Evolutionary conservation across 768 basidiomycete genomes (phyloP), one percentile per base, ranked within the genome.

Genomic region (Tricholoma sp.): DNA sequence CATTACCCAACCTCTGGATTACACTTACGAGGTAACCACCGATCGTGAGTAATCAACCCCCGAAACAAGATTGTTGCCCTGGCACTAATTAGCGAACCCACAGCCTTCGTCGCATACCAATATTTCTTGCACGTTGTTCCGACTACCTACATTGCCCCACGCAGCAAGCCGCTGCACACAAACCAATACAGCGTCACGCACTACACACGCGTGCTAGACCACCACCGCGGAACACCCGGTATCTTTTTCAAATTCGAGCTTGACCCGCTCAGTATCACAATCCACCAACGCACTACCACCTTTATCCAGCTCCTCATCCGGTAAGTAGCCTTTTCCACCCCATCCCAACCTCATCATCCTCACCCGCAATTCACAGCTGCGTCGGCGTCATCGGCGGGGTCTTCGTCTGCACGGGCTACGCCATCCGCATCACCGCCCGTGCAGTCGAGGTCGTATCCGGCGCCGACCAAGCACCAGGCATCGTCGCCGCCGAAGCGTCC

Each of bases 241-340:
- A 96, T 98, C 68, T 98, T 96, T 79, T 97, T 98, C 87, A 97
- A 98, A 72, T 98, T 93, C 69, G 95, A 99, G 57, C 74, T 98
- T 35, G 96, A 99, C 67, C 94, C 95, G 0, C 81, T 98, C 72
- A 78, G 82, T 21, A 79, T 98, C 58, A 88, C 84, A 0, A 84
- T 98, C 54, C 83, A 89, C 64, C 94, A 98, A 72, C 84, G 94
- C 16, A 98, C 96, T 18, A 93, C 89, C 0, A 78, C 83, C 1
- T 73, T 99, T 52, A 65, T 87, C 3, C 89, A 95, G 61, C 81
- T 99, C 54, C 66, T 97, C 61, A 89, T 98, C 60, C 80, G 89
- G 73, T 80, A 58, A 47, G 64, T 62, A 21, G 0, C 49, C 35
- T 22, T 32, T 47, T 50, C 24, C 5, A 27, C 5, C 24, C 24